Evolutionary conservation across 2,329 filamentous ascomycete genomes (phyloP), one percentile per base, ranked within the genome.

Genomic region (Aspergillus carbonarius): DNA sequence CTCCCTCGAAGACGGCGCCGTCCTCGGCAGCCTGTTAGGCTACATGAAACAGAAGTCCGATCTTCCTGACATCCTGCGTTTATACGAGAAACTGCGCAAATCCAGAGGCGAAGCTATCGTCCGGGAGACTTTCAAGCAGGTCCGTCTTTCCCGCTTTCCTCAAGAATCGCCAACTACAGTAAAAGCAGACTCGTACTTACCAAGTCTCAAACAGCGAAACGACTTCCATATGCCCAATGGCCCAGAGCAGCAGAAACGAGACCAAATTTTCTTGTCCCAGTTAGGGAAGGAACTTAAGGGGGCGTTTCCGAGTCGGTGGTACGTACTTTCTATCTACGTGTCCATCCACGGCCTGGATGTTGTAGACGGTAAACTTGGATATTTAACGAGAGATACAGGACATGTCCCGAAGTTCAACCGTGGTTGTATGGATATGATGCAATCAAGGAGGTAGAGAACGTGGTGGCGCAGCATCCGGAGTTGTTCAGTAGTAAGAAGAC

Each of bases 341-440:
- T 12, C 17, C 18, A 12, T 44, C 27, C 35, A 54, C 55, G 6
- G 13, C 8, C 18, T 13, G 2, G 9, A 39, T 4, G 35, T 5
- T 27, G n/a, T 17, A 30, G 5, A 18, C 18, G 10, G 27, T 23
- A 12, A 1, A 2, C 4, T 3, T 32, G 9, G 30, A 32, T 32
- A 37, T n/a, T 5, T 10, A 50, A 32, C 27, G 46, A 9, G 18
- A 25, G 10, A 18, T 18, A 48, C 27, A 76, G 77, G 82, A 85
- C 82, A 1, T 88, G 86, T 67, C 85, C 85, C 0, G 75, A 83
- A 34, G 81, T 86, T 0, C 86, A 89, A 69, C 81, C 82, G 0
- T 88, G 85, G 83, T 62, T 89, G 48, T 89, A 85, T 63, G 84
- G 85, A 0, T 88, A 89, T 61, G 83, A 88, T 71, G 84, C 85